A percentile compares a stretch with the other conserved stretches of the same genome.
Conservation (phyloP, 2,329 filamentous ascomycete genomes). For the Neofusicoccum ribis region DNA sequence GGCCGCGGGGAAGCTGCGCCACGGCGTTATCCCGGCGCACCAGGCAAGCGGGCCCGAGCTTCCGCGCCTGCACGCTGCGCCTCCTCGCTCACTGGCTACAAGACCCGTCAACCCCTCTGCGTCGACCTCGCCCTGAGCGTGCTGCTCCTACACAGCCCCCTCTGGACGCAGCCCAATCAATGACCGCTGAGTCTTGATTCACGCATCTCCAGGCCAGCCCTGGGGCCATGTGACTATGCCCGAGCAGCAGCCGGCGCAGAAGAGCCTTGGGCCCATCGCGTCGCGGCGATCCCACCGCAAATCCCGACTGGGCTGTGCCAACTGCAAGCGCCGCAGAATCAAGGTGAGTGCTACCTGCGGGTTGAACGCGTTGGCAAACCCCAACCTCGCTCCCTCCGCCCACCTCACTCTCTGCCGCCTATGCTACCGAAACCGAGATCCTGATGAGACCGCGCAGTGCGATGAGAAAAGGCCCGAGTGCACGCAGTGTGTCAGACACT, state of each 20-base stretch:
- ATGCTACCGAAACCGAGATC: neutral
- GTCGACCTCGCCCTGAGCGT: neutral
- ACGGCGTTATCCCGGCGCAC: neutral
- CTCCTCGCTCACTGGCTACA: slow-evolving; percentile 6
- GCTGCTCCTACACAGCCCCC: neutral
- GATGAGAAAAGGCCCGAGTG: slow-evolving; percentile 34
- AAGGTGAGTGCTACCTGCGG: neutral
- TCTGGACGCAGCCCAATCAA: no score
- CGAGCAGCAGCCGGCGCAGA: slow-evolving; percentile 7
- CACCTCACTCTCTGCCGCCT: no score
- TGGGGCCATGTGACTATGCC: slow-evolving; percentile 6
- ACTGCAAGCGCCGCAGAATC: slow-evolving; percentile 17
- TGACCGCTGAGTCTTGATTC: no score
- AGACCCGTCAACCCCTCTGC: neutral
- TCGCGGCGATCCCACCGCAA: slow-evolving; percentile 20
- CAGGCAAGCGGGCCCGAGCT: neutral
- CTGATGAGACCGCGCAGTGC: slow-evolving; percentile 23
- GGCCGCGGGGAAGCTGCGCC: neutral
- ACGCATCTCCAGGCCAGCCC: neutral
- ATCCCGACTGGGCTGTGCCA: slow-evolving; percentile 14
- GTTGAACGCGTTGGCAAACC: neutral
- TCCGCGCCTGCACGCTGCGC: neutral
- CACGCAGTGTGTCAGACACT: slow-evolving; percentile 33
- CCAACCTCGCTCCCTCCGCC: neutral
- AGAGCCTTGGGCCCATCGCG: neutral